Evolutionary conservation across 495 filamentous ascomycete species (phyloP), one percentile per base, ranked within the genome.

Genomic region (Talaromyces proteolyticus): DNA sequence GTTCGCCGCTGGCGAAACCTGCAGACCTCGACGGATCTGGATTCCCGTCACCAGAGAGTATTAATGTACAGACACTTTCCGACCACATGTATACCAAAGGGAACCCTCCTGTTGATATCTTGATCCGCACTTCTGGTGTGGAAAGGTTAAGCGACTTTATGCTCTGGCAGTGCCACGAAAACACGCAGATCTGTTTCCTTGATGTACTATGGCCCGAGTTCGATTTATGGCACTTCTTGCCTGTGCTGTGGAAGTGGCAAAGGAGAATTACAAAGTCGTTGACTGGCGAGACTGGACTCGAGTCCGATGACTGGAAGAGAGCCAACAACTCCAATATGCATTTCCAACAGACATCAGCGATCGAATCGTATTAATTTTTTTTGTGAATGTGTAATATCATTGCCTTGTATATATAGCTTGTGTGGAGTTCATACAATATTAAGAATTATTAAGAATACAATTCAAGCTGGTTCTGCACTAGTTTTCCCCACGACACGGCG

Each of bases 161-260:
- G 91, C 82, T 98, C 46, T 98, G 93, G 93, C 93, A 98, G 66
- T 91, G 87, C 57, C 91, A 97, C 57, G 77, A 94, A 58, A 74
- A 92, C 39, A 97, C 93, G 0, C 85, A 95, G 47, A 85, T 97
- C 48, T 88, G 89, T 36, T 98, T 97, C 67, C 63, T 96, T 37
- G 80, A 96, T 50, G 92, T 89, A 49, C 69, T 97, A 39, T 98
- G 93, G 93, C 93, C 93, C 3, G 90, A 97, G 56, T 96, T 98
- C 56, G 91, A 94, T 60, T 73, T 98, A 10, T 94, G 91, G 91
- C 74, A 89, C 39, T 97, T 98, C 67, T 57, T 98, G 21, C 93
- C 94, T 0, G 90, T 97, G 4, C 68, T 98, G 29, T 68, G 95
- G 24, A 88, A 92, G 52, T 97, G 92, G 92, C 92, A 96, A 62